Conservation (phyloP, 176 grass and related monocot genomes). For the Areca catechu region DNA sequence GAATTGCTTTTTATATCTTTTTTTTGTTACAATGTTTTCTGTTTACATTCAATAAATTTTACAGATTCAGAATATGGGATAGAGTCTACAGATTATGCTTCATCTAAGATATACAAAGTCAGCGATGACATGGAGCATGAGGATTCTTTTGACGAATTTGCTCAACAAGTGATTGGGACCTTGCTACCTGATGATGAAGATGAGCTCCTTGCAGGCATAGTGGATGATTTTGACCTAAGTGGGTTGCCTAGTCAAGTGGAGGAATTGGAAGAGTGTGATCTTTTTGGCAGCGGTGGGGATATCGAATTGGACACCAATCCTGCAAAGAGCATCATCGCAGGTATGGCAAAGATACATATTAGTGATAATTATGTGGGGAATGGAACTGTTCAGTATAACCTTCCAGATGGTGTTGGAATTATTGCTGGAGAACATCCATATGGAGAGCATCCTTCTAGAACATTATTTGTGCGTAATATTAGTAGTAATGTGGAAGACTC, state of each 20-base stretch:
- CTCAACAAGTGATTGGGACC: conserved; percentile 39
- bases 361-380: conserved; percentile 50
- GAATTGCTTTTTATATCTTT: neutral
- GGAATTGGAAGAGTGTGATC: conserved; percentile 79
- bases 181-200: conserved; percentile 70
- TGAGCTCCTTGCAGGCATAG: conserved; percentile 57
- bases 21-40: neutral
- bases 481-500: conserved; percentile 89
- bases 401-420: conserved; percentile 36
- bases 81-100: conserved; percentile 24
- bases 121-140: conserved; percentile 41
- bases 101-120: conserved; percentile 19
- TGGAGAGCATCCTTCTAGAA: conserved; percentile 93
- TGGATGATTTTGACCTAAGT: conserved; percentile 35
- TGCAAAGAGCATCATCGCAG: conserved; percentile 43
- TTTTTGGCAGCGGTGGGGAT: conserved; percentile 69
- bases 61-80: no score
- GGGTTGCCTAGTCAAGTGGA: conserved; percentile 26
- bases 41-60: conserved; percentile 19
- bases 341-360: conserved; percentile 43
- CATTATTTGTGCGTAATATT: no score
- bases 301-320: conserved; percentile 77
- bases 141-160: conserved; percentile 49
- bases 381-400: conserved; percentile 46
- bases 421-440: conserved; percentile 84